A percentile compares a stretch with the other conserved stretches of the same genome.
Conservation (phyloP, 2,329 filamentous ascomycete genomes). For the Blastomyces parvus region DNA sequence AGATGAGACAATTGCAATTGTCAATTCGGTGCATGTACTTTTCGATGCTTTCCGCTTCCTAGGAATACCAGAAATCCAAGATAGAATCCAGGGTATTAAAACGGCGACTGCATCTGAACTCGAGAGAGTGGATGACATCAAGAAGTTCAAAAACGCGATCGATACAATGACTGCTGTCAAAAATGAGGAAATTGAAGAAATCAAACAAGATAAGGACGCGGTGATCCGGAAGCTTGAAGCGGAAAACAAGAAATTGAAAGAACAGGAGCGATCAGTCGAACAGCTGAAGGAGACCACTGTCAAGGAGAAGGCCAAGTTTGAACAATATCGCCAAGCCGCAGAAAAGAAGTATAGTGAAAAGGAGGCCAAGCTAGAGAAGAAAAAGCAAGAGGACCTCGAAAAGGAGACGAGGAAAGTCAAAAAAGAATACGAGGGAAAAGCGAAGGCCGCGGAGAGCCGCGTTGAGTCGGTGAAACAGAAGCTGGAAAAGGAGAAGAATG, state of each 20-base stretch:
- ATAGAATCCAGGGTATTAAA: not conserved
- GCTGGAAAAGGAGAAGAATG: not conserved
- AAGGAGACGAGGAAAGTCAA: not conserved
- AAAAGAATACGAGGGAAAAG: not conserved
- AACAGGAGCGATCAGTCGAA: not conserved
- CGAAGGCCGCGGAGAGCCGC: not conserved
- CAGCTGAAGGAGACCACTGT: not conserved
- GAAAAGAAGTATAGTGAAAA: not conserved
- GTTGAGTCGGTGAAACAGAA: not conserved
- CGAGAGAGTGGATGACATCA: not conserved
- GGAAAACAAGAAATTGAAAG: slow-evolving; percentile 2
- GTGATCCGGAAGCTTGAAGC: not conserved
- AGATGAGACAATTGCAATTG: not conserved
- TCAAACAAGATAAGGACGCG: not conserved
- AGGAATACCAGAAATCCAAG: not conserved
- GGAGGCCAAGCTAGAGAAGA: not conserved
- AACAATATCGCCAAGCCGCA: not conserved
- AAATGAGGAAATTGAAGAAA: not conserved
- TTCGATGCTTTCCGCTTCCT: not conserved
- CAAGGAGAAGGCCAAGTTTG: not conserved
- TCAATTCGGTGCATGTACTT: not conserved
- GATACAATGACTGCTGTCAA: not conserved
- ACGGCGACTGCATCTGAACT: not conserved
- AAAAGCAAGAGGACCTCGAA: not conserved
- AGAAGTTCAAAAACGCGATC: not conserved